A percentile compares a stretch with the other conserved stretches of the same genome.
Evolutionary conservation across 2,329 filamentous ascomycete species (phyloP).

Genomic region (Stachybotrys elegans): DNA sequence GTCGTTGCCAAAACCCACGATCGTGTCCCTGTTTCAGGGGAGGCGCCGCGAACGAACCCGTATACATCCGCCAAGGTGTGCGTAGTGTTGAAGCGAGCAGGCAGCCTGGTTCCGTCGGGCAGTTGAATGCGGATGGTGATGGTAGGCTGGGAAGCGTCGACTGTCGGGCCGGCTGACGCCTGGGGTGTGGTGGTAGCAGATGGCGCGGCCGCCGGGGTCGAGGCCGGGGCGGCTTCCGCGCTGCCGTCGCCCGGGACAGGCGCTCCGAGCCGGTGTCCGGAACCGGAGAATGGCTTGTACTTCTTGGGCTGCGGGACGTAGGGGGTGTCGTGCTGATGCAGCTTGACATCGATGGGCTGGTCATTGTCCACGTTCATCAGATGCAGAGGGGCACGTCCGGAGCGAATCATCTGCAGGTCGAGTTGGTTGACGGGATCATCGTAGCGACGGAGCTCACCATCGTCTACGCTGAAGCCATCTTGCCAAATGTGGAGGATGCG

Average conservation of each 20-base stretch:
- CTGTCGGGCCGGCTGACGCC: slow-evolving; percentile 24
- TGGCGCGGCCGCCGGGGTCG: slow-evolving; percentile 22
- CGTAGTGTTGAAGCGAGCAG: slow-evolving; percentile 76
- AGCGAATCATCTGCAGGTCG: slow-evolving; percentile 70
- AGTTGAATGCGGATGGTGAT: slow-evolving; percentile 72
- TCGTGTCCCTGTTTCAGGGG: slow-evolving; percentile 50
- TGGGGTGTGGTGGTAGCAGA: slow-evolving; percentile 28
- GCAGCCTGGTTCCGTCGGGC: slow-evolving; percentile 69
- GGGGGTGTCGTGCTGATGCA: slow-evolving; percentile 67
- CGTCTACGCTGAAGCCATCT: slow-evolving; percentile 81
- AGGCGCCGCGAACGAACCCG: slow-evolving; percentile 64
- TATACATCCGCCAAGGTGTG: slow-evolving; percentile 77
- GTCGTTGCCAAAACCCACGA: slow-evolving; percentile 74
- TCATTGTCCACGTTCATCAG: slow-evolving; percentile 72
- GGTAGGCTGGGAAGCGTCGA: slow-evolving; percentile 64
- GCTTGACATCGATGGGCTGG: slow-evolving; percentile 73
- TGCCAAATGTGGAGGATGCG: slow-evolving; percentile 75
- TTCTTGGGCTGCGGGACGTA: slow-evolving; percentile 69
- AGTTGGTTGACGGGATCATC: slow-evolving; percentile 71
- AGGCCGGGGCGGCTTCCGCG: slow-evolving; percentile 6
- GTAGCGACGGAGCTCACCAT: slow-evolving; percentile 71
- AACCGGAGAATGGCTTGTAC: slow-evolving; percentile 70
- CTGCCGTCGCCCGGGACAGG: slow-evolving; percentile 60
- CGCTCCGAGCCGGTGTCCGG: slow-evolving; percentile 70
- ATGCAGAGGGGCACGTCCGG: slow-evolving; percentile 70